Evolutionary conservation across 345 rosid genomes (phyloP).

Genomic region (Aegle marmelos): DNA sequence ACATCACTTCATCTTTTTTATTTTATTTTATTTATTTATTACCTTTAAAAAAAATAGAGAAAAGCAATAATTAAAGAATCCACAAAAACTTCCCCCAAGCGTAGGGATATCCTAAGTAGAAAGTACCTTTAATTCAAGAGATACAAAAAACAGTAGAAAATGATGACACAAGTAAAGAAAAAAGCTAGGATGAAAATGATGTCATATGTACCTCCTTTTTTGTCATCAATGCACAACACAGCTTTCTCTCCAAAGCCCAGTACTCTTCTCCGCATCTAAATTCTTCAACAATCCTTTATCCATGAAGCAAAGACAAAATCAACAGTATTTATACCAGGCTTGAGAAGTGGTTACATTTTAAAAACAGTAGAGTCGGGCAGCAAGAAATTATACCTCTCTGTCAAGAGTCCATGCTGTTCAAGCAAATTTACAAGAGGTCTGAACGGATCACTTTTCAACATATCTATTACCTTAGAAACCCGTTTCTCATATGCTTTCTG

Average conservation of each 20-base stretch:
- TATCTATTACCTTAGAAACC: constrained; percentile 21
- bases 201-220: constrained; percentile 41
- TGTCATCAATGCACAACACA: constrained; percentile 56
- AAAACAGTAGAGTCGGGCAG: neutral
- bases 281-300: constrained; percentile 62
- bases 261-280: constrained; percentile 69
- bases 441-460: constrained; percentile 50
- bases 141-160: neutral
- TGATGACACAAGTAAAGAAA: neutral
- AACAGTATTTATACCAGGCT: neutral
- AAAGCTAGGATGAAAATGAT: neutral
- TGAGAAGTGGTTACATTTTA: neutral
- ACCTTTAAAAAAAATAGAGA: neutral
- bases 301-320: constrained; percentile 7
- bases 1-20: neutral
- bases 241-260: constrained; percentile 90
- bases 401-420: constrained; percentile 56
- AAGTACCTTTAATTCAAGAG: neutral
- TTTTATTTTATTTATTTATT: too few species aligned
- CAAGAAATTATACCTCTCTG: constrained; percentile 44
- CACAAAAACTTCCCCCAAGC: neutral
- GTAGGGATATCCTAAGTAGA: neutral
- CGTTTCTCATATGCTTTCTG: constrained; percentile 32
- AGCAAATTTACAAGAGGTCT: constrained; percentile 49
- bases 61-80: neutral